Percentiles rank a stretch among this genome's conserved stretches.
These are phyloP conservation scores for Acanthamoeba healyi DNA, from an alignment of 208 protist species.

Conservation along the genomic window DNA sequence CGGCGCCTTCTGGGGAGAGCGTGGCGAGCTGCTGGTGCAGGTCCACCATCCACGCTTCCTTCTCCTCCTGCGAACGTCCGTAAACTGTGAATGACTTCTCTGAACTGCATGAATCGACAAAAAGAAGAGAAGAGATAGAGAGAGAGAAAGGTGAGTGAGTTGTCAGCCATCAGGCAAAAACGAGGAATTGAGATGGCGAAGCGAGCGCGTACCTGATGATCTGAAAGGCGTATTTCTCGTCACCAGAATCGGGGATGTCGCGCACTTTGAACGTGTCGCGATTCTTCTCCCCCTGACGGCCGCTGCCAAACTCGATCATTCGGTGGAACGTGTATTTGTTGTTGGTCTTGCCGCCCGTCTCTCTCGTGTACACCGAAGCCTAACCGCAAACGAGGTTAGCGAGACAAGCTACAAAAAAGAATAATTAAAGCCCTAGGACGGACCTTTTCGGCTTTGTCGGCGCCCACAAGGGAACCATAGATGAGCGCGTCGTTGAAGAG, in stretches of 20 bases:
- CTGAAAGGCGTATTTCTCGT: slow-evolving; percentile 63
- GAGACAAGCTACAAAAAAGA: neutral
- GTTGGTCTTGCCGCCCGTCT: neutral
- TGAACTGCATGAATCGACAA: neutral
- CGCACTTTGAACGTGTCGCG: slow-evolving; percentile 42
- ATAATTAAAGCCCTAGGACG: neutral
- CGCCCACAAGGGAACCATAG: slow-evolving; percentile 48
- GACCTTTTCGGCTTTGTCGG: slow-evolving; percentile 55
- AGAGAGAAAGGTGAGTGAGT: neutral
- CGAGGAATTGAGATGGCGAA: too few species aligned
- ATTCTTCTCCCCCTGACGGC: slow-evolving; percentile 23
- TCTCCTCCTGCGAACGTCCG: neutral
- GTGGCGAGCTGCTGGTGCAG: neutral
- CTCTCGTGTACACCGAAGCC: slow-evolving; percentile 42
- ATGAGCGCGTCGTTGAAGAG: slow-evolving; percentile 61
- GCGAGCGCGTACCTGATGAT: slow-evolving; percentile 34
- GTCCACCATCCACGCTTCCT: slow-evolving; percentile 56
- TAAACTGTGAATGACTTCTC: slow-evolving; percentile 65
- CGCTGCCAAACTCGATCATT: slow-evolving; percentile 45
- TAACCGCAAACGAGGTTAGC: neutral
- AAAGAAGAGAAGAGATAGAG: too few species aligned
- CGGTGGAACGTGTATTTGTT: slow-evolving; percentile 67
- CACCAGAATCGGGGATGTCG: slow-evolving; percentile 24
- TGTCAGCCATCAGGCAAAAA: neutral
- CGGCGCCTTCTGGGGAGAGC: neutral